Percentiles rank a stretch among this genome's conserved stretches.
Conservation (phyloP, 2,329 filamentous ascomycete species). For the Ascochyta clinopodiicola region DNA sequence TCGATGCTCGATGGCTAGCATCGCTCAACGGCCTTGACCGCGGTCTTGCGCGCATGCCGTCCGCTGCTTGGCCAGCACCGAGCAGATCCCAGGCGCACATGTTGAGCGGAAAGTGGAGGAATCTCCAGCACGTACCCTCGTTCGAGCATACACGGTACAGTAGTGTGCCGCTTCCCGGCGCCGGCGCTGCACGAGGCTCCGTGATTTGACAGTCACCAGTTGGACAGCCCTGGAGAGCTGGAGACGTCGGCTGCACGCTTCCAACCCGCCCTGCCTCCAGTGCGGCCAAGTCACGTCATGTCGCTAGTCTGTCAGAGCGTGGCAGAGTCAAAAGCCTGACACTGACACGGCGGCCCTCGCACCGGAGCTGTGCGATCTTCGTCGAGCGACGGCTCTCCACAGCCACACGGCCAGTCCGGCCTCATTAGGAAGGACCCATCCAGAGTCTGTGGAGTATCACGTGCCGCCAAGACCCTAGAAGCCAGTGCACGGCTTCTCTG, state of each 20-base stretch:
- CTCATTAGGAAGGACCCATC: constrained; percentile 9
- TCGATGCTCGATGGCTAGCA: constrained; percentile 33
- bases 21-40: constrained; percentile 23
- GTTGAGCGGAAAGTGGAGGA: constrained; percentile 7
- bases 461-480: constrained; percentile 13
- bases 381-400: constrained; percentile 5
- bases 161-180: constrained; percentile 9
- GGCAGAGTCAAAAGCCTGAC: neutral
- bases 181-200: constrained; percentile 2
- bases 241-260: neutral
- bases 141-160: neutral
- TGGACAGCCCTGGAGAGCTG: neutral
- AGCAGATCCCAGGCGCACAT: constrained; percentile 33
- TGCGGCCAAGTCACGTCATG: constrained; percentile 3
- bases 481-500: constrained; percentile 6
- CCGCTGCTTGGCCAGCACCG: constrained; percentile 35
- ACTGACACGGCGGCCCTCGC: constrained; percentile 6
- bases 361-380: constrained; percentile 1
- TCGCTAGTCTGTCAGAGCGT: constrained; percentile 1
- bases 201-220: constrained; percentile 1
- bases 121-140: neutral
- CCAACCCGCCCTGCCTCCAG: neutral
- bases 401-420: constrained; percentile 1
- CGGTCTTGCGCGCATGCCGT: constrained; percentile 43
- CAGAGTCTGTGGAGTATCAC: constrained; percentile 9